Conservation (phyloP, 140 eudicot species). For the Senecio squalidus region DNA sequence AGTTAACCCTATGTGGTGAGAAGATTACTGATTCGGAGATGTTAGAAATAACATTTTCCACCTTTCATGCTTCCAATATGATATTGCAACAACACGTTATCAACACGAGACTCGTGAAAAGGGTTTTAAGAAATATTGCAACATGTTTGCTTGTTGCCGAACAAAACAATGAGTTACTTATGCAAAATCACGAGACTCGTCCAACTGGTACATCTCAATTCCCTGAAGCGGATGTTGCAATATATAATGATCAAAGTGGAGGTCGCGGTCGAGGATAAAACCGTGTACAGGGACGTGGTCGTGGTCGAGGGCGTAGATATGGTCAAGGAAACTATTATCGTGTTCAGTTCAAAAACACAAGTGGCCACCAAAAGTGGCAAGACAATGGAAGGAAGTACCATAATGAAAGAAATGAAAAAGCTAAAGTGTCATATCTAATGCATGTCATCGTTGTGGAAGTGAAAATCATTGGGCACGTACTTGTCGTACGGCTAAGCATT, state of each 20-base stretch:
- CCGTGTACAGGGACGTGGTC: background rate
- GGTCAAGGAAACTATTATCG: background rate
- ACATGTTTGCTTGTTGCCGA: background rate
- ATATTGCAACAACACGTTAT: background rate
- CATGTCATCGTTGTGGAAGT: background rate
- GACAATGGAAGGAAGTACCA: too few relatives aligned
- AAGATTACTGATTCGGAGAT: background rate
- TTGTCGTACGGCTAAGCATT: background rate
- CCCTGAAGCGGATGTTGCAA: background rate
- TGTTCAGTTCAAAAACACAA: too few relatives aligned
- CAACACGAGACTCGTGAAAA: background rate
- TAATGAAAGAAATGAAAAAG: background rate
- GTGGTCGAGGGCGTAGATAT: background rate
- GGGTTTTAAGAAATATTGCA: too few relatives aligned
- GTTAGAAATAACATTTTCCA: background rate
- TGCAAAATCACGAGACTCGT: constrained; percentile 6
- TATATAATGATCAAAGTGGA: background rate
- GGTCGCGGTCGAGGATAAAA: background rate
- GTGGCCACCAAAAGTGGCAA: too few relatives aligned
- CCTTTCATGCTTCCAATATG: background rate
- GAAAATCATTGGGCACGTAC: background rate
- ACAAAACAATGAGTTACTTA: background rate
- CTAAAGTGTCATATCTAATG: background rate
- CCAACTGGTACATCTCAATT: background rate
- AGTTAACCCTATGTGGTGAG: background rate